Evolutionary conservation across 2,329 filamentous ascomycete species (phyloP), one percentile per base, ranked within the genome.

Genomic region (Myriosclerotinia scirpicola): DNA sequence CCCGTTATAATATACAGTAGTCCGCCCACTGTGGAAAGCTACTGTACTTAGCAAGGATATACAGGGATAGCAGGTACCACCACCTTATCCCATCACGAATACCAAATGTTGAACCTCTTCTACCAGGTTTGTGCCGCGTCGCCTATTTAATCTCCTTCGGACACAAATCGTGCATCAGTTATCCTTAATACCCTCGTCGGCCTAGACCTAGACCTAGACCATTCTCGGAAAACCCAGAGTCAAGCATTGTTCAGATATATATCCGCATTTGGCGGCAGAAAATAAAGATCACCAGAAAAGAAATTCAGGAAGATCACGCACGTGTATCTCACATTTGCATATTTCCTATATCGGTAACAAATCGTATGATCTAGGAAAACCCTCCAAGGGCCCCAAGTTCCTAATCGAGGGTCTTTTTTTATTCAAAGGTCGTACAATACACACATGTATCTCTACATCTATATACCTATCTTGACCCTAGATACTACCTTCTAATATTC

Each of bases 71-170:
- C 56, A 67, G 22, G 65, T 58, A 67, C 65, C 59, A 64, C 52
- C 48, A 38, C 60, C 58, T 66, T 64, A 50, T 56, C 52, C 46
- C 60, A 40, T 67, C 36, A 34, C 34, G 34, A 40, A n/a, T 64
- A 64, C 48, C 50, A 64, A 52, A 48, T 36, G 44, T 50, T 56
- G 30, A 54, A 22, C 54, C 56, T 46, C 52, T 42, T 54, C 34
- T 44, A 48, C 60, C 50, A 53, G 65, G 46, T 64, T 67, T 56
- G 59, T 67, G 59, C 58, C 52, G 58, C 50, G 20, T 67, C 50
- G 65, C 53, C 65, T 64, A 67, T 52, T 67, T 64, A 64, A 55
- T 67, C 65, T 64, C 65, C 65, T 67, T 59, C 36, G 40, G 30
- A 36, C 63, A 59, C 54, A 59, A 59, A 59, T 58, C 63, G 63